Base-by-base conservation (phyloP, 768 basidiomycete genomes). In the Mycena olivaceomarginata region DNA sequence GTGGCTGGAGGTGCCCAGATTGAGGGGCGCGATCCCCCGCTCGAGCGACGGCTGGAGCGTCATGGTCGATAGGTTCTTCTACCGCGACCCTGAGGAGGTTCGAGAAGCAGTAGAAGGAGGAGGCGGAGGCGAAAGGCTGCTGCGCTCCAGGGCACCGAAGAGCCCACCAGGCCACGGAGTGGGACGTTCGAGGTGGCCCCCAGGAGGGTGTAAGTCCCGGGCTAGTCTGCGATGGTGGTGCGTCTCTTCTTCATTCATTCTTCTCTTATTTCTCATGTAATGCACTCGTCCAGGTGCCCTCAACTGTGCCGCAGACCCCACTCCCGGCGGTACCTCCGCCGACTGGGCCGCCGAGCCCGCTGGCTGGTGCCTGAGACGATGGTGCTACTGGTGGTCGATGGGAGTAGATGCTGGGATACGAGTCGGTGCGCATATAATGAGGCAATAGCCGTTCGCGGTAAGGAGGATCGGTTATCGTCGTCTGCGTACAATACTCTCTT, bases 1-100 rank as follows among this genome's bases (percentile, higher is more conserved):
- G 97, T 98, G 96, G 96, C 87, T 99, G 82, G 98, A 99, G 85
- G 97, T 98, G 82, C 95, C 99, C 87, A 93, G 98, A 83, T 91
- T 99, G 84, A 93, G 97, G 77, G 98, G 98, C 63, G 95, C 96
- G 73, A 94, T 99, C 87, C 95, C 97, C 76, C 93, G 98, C 82
- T 94, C 96, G 56, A 86, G 92, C 77, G 97, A 98, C 78, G 96
- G 95, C 82, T 99, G 98, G 98, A 96, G 94, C 85, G 95, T 98
- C 86, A 98, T 99, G 96, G 97, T 98, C 80, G 98, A 98, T 87
- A 95, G 98, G 94, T 98, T 98, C 95, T 97, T 99, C 94, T 99
- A 99, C 93, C 96, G 98, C 83, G 98, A 99, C 89, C 97, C 98
- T 77, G 98, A 99, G 86, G 98, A 99, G 88, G 96, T n/a, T 99